phyloP scores from a whole-genome alignment of 306 rosid genomes.

The Astragalus membranaceus region DNA sequence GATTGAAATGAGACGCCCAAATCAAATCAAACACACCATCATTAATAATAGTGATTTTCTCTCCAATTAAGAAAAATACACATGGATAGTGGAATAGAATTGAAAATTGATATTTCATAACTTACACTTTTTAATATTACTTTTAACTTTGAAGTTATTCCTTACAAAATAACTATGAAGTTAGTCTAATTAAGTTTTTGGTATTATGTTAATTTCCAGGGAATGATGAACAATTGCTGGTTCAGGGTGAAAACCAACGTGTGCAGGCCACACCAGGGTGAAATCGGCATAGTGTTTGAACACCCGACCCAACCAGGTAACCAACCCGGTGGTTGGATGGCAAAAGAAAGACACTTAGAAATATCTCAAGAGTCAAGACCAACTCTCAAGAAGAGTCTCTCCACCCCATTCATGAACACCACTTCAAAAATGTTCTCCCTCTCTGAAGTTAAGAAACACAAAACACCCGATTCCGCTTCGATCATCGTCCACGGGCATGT shows the following conservation, averaged over 20 bases:
- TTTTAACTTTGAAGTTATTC: no score
- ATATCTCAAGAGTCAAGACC: conserved; percentile 32
- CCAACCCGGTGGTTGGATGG: conserved; percentile 95
- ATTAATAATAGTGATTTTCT: no score
- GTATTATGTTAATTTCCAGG: conserved; percentile 28
- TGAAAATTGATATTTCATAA: neutral
- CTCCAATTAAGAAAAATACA: no score
- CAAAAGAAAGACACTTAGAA: conserved; percentile 50
- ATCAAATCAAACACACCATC: neutral
- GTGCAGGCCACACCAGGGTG: conserved; percentile 69
- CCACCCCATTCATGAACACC: conserved; percentile 80
- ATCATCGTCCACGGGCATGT: conserved; percentile 76
- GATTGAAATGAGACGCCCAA: neutral
- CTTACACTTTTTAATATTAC: no score
- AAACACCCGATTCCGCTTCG: conserved; percentile 51
- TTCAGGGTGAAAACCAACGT: conserved; percentile 65
- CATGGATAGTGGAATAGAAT: no score
- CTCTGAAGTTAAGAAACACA: conserved; percentile 61
- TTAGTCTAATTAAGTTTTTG: neutral
- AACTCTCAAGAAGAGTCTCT: conserved; percentile 56
- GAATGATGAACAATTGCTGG: conserved; percentile 99
- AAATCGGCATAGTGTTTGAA: conserved; percentile 73
- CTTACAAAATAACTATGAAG: no score
- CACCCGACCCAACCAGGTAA: conserved; percentile 88
- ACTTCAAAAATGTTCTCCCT: conserved; percentile 42